Evolutionary conservation across 148 eudicot species (phyloP).

Genomic region (Cornus suecica): DNA sequence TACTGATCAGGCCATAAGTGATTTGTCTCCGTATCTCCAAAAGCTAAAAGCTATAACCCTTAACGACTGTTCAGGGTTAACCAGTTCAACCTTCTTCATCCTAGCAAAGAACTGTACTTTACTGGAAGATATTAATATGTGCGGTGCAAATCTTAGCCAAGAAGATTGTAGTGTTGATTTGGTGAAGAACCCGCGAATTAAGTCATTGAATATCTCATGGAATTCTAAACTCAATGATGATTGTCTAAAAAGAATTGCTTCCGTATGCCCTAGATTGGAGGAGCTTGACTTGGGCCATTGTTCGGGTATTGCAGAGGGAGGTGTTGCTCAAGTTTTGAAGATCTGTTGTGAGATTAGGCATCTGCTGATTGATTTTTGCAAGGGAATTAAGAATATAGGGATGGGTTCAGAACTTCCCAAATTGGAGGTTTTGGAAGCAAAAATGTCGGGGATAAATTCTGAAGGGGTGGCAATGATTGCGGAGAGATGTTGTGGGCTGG

Average conservation of each 20-base stretch:
- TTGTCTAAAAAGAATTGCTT: constrained; percentile 44
- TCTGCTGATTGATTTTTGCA: constrained; percentile 45
- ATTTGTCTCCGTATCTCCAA: constrained; percentile 36
- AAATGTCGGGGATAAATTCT: constrained; percentile 46
- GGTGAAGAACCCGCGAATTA: constrained; percentile 28
- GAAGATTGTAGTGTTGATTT: constrained; percentile 20
- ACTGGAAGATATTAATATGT: too few relatives aligned
- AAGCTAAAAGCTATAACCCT: constrained; percentile 39
- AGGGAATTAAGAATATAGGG: too few relatives aligned
- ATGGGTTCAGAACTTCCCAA: too few relatives aligned
- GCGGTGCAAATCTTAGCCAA: constrained; percentile 35
- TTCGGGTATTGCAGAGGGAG: constrained; percentile 35
- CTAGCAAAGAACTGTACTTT: too few relatives aligned
- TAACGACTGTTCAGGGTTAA: constrained; percentile 43
- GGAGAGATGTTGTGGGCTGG: too few relatives aligned
- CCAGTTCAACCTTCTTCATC: too few relatives aligned
- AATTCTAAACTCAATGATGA: too few relatives aligned
- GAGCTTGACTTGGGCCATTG: constrained; percentile 49
- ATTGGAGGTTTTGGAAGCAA: constrained; percentile 39
- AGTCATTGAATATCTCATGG: constrained; percentile 30
- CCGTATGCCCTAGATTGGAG: constrained; percentile 53
- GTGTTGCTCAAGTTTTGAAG: constrained; percentile 44
- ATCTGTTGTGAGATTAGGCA: constrained; percentile 36
- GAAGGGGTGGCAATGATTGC: constrained; percentile 42
- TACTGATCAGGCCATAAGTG: constrained; percentile 34